phyloP scores from a whole-genome alignment of 2,329 filamentous ascomycete species.

The Monilinia polystroma region DNA sequence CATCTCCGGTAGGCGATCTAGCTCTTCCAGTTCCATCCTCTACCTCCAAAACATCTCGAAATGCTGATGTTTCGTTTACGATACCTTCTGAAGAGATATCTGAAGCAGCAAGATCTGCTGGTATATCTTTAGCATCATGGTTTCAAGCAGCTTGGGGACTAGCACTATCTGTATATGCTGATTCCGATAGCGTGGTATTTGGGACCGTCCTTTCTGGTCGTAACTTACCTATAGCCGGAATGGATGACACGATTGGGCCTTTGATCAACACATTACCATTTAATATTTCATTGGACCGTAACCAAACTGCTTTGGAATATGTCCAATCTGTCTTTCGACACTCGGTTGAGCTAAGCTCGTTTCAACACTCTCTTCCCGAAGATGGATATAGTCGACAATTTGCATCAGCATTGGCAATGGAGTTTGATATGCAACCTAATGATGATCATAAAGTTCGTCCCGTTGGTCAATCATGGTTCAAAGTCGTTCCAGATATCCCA shows the following conservation, averaged over 20 bases:
- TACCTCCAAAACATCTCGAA: not conserved
- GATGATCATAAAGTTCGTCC: slow-evolving; percentile 6
- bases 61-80: slow-evolving; percentile 8
- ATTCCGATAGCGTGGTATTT: slow-evolving; percentile 40
- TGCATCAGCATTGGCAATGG: slow-evolving; percentile 17
- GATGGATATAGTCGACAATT: slow-evolving; percentile 22
- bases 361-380: slow-evolving; percentile 21
- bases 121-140: slow-evolving; percentile 22
- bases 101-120: not conserved
- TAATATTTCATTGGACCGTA: slow-evolving; percentile 12
- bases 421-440: slow-evolving; percentile 5
- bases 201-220: slow-evolving; percentile 43
- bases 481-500: slow-evolving; percentile 13
- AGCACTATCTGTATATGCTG: slow-evolving; percentile 37
- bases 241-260: slow-evolving; percentile 40
- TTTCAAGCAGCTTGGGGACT: slow-evolving; percentile 44
- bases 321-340: slow-evolving; percentile 19
- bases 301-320: slow-evolving; percentile 11
- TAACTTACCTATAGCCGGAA: slow-evolving; percentile 38
- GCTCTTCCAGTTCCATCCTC: slow-evolving; percentile 7
- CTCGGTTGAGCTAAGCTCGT: slow-evolving; percentile 17
- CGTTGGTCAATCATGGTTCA: slow-evolving; percentile 9
- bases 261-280: slow-evolving; percentile 25
- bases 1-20: slow-evolving; percentile 2
- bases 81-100: slow-evolving; percentile 21